A percentile compares a stretch with the other conserved stretches of the same genome.
These are phyloP conservation scores for Salix purpurea DNA, from an alignment of 345 rosid genomes.

Conservation along the genomic window DNA sequence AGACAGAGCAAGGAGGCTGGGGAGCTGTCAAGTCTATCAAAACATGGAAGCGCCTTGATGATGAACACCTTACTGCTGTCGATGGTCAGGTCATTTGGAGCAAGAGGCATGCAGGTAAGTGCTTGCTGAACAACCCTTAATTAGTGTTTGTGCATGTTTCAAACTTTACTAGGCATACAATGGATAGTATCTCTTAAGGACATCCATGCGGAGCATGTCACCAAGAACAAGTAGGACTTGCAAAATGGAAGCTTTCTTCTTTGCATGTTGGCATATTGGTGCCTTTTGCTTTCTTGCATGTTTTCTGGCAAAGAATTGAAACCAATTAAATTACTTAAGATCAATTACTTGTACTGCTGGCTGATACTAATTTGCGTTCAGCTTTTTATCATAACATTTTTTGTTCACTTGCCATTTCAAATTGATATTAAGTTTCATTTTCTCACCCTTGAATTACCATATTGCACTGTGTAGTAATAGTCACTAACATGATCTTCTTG, in stretches of 20 bases:
- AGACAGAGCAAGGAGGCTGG: slow-evolving; percentile 52
- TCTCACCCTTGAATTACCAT: background rate
- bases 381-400: background rate
- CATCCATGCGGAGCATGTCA: background rate
- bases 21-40: slow-evolving; percentile 68
- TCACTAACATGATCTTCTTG: background rate
- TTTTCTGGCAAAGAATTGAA: background rate
- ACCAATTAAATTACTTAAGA: background rate
- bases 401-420: background rate
- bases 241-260: background rate
- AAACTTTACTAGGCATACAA: too few species aligned
- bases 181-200: background rate
- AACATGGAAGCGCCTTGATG: slow-evolving; percentile 95
- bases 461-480: background rate
- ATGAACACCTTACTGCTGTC: slow-evolving; percentile 48
- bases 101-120: slow-evolving; percentile 46
- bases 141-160: background rate
- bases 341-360: background rate
- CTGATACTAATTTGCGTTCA: background rate
- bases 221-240: background rate
- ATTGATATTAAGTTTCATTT: background rate
- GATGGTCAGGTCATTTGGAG: slow-evolving; percentile 78
- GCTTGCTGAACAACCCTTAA: background rate
- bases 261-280: background rate
- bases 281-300: background rate